A percentile compares a stretch with the other conserved stretches of the same genome.
Conservation (phyloP, 2,329 filamentous ascomycete genomes). For the Fusarium brachygibbosum region DNA sequence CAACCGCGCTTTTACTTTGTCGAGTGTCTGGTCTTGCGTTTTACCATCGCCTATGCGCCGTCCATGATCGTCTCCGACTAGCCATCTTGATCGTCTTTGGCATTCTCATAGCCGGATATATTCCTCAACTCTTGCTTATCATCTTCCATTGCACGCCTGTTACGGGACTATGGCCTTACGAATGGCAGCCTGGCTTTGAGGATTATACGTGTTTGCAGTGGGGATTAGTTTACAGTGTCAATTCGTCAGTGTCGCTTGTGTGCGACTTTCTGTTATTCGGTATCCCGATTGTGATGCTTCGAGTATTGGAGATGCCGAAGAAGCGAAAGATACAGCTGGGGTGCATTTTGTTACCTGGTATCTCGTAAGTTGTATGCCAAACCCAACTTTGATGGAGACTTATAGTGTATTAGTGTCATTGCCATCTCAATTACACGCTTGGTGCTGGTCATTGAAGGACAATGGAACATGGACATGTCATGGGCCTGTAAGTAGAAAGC, state of each 20-base stretch:
- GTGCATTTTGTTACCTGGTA: conserved; percentile 63
- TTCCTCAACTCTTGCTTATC: conserved; percentile 64
- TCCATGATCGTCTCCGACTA: conserved; percentile 54
- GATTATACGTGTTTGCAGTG: conserved; percentile 62
- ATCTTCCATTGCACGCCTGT: conserved; percentile 66
- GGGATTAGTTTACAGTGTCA: conserved; percentile 66
- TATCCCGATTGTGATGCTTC: conserved; percentile 63
- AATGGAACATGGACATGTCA: conserved; percentile 62
- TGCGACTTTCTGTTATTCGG: conserved; percentile 66
- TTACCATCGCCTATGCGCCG: conserved; percentile 61
- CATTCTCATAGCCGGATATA: conserved; percentile 58
- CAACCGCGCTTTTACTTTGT: conserved; percentile 63
- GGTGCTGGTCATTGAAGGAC: conserved; percentile 62
- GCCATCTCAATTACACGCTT: conserved; percentile 63
- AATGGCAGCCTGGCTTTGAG: conserved; percentile 58
- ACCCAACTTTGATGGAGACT: background rate
- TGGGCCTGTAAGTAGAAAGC: conserved; percentile 57
- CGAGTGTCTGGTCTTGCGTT: conserved; percentile 66
- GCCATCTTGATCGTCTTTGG: conserved; percentile 55
- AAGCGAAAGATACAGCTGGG: conserved; percentile 62
- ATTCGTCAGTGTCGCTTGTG: conserved; percentile 62
- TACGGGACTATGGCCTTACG: conserved; percentile 66
- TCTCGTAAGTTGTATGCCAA: conserved; percentile 55
- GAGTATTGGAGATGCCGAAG: conserved; percentile 59
- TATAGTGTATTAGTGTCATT: conserved; percentile 57